Evolutionary conservation across 306 rosid genomes (phyloP).

Genomic region (Cucurbita pepo): DNA sequence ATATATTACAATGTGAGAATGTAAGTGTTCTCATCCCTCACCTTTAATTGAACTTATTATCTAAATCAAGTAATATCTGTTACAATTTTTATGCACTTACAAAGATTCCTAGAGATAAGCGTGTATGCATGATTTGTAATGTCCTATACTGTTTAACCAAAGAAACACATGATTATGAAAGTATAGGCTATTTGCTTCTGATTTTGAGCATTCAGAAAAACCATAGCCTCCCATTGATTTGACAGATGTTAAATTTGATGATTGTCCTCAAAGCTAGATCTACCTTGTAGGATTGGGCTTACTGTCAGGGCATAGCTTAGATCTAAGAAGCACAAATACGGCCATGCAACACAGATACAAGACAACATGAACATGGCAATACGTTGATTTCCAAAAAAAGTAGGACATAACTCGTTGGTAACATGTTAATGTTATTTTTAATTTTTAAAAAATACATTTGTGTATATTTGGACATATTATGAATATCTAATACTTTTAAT

Average conservation of each 20-base stretch:
- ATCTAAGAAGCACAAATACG: too few relatives aligned
- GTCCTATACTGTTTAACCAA: background rate
- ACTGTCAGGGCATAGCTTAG: background rate
- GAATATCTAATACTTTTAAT: too few relatives aligned
- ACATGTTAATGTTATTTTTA: too few relatives aligned
- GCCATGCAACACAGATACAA: too few relatives aligned
- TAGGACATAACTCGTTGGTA: too few relatives aligned
- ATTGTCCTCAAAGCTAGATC: background rate
- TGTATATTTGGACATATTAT: too few relatives aligned
- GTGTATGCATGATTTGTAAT: background rate
- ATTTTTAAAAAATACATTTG: too few relatives aligned
- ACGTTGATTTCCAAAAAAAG: too few relatives aligned
- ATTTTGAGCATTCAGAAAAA: background rate
- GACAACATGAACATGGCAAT: too few relatives aligned
- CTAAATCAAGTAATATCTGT: background rate
- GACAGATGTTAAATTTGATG: background rate
- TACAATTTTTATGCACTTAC: background rate
- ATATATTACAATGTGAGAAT: slow-evolving; percentile 47
- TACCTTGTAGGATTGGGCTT: background rate
- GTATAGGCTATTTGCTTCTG: background rate
- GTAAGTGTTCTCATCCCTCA: slow-evolving; percentile 37
- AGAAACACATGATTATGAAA: background rate
- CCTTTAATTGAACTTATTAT: background rate
- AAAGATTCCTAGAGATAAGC: background rate
- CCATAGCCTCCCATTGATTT: background rate